Percentiles rank a stretch among this genome's conserved stretches.
Conservation (phyloP, 2,329 filamentous ascomycete genomes). For the Coleophoma cylindrospora region DNA sequence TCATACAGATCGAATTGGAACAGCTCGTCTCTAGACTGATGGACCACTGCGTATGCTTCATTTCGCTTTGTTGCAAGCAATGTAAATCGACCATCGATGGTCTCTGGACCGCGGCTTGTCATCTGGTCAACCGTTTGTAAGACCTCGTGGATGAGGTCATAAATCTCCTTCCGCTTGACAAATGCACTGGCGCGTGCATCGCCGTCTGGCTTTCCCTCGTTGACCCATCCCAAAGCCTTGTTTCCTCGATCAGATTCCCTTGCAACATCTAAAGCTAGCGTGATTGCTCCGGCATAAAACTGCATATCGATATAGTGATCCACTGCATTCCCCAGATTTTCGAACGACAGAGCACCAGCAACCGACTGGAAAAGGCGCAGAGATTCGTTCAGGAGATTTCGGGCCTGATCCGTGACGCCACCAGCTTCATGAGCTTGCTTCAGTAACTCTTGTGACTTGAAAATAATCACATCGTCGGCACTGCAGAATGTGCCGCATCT, state of each 20-base stretch:
- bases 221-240: conserved; percentile 77
- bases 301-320: conserved; percentile 74
- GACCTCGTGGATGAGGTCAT: conserved; percentile 81
- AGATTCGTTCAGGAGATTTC: conserved; percentile 82
- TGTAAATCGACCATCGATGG: conserved; percentile 73
- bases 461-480: conserved; percentile 93
- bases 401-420: conserved; percentile 68
- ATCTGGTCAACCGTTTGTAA: conserved; percentile 72
- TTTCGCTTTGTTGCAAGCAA: conserved; percentile 71
- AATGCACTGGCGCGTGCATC: conserved; percentile 68
- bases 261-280: conserved; percentile 79
- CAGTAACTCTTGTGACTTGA: conserved; percentile 94
- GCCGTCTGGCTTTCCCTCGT: conserved; percentile 68
- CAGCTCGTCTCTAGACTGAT: conserved; percentile 82
- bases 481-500: conserved; percentile 97
- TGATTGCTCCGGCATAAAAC: conserved; percentile 92
- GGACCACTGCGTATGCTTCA: conserved; percentile 89
- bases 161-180: conserved; percentile 70
- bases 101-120: conserved; percentile 62
- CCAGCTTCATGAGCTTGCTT: conserved; percentile 81
- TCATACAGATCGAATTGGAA: conserved; percentile 97
- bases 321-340: conserved; percentile 74
- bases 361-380: conserved; percentile 85
- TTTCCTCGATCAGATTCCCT: conserved; percentile 84
- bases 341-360: conserved; percentile 72